Conservation (phyloP, 2,329 filamentous ascomycete species). For the Elsinoe batatas region DNA sequence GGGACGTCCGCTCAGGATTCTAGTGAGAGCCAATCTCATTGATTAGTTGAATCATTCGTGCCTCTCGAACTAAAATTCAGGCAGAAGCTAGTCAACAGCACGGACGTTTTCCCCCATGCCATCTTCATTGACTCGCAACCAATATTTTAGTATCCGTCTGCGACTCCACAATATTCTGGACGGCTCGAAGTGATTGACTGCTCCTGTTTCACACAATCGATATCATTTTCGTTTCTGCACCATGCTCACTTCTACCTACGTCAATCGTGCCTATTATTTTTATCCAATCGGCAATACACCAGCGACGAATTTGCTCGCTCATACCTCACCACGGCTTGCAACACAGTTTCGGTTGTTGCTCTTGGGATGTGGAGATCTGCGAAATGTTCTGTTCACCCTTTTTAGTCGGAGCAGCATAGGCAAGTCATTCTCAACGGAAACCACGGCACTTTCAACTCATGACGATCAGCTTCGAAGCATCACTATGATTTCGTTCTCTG, state of each 20-base stretch:
- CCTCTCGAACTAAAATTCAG: neutral
- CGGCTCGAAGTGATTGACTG: neutral
- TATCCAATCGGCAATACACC: slow-evolving; percentile 42
- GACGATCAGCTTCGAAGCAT: neutral
- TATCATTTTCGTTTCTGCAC: neutral
- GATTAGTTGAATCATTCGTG: neutral
- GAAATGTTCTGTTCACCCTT: slow-evolving; percentile 47
- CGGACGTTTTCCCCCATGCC: neutral
- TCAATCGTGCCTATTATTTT: slow-evolving; percentile 22
- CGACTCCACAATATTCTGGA: neutral
- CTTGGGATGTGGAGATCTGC: slow-evolving; percentile 48
- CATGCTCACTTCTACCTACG: slow-evolving; percentile 14
- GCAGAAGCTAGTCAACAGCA: neutral
- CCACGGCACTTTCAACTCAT: neutral
- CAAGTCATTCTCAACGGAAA: slow-evolving; percentile 18
- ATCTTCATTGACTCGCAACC: no score
- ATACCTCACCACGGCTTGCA: slow-evolving; percentile 37
- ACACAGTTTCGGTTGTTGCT: slow-evolving; percentile 43
- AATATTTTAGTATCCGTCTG: no score
- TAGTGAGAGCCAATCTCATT: neutral
- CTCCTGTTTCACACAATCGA: neutral
- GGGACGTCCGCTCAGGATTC: neutral
- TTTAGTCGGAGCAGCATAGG: slow-evolving; percentile 34
- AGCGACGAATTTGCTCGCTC: slow-evolving; percentile 40
- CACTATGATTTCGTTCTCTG: slow-evolving; percentile 38